Evolutionary conservation across 257 asterid genomes (phyloP), one percentile per base, ranked within the genome.

Genomic region (Solanum paucissectum): DNA sequence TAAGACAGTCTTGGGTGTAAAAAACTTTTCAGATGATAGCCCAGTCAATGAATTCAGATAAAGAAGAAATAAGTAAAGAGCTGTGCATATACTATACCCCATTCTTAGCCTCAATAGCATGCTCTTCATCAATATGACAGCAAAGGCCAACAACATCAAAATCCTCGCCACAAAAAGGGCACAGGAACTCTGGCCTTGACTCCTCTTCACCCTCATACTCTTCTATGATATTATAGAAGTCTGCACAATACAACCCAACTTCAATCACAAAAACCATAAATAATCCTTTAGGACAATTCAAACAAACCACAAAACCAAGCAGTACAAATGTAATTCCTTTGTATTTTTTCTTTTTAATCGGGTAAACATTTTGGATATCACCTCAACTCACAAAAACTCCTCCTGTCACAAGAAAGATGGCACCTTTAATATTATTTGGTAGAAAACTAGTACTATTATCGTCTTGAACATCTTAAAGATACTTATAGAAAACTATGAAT

Each of bases 51-150:
- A 34, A 73, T 42, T 42, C 84, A 79, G 14, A 44, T 52, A 27
- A 49, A 46, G 25, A 81, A 12, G 2, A 73, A 72, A 86, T 36
- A 87, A 34, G 60, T 29, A 83, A 52, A 86, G 60, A 37, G 33
- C 9, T 20, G 33, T 21, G 55, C 21, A 12, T 32, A 81, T 8
- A 27, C 32, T 6, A 23, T 94, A 96, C 98, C 96, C 98, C 98
- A 84, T 93, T 95, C 91, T 93, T 96, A 82, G 97, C 94, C 90
- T 94, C 97, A 27, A 95, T n/a, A 20, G 96, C 90, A 84, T 96
- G 99, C 62, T 94, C 97, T 89, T 95, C 98, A 36, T 95, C 99
- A 72, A 96, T 88, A 91, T 95, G 99, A 89, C 98, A 95, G 86
- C 98, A 96, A 37, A 96, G 95, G 72, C 98, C 98, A 83, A 96